Base-by-base conservation (phyloP, 2,329 filamentous ascomycete species). In the Aspergillus floridensis region DNA sequence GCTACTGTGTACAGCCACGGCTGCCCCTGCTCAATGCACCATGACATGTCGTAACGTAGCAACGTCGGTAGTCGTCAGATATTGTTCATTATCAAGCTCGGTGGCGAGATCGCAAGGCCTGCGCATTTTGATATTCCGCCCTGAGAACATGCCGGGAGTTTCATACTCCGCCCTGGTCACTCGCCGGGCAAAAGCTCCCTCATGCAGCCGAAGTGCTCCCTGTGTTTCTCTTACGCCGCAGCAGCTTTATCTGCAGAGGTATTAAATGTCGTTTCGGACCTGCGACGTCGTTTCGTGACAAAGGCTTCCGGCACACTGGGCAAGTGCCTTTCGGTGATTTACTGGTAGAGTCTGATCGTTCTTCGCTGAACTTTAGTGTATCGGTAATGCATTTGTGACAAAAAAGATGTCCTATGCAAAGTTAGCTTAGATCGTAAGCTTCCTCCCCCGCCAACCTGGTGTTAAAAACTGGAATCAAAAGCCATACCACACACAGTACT, bases 371-470 rank as follows among this genome's bases (percentile, higher is more conserved):
- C 44, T 82, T 82, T 19, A 88, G 73, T n/a, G 84, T 82, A 68
- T 86, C 82, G 53, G 83, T 80, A 47, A 88, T 81, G 65, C 86
- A 88, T 38, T 82, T 81, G 65, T 88, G 85, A 69, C 86, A 88
- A 71, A 87, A 88, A 24, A 88, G 76, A 67, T 88, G 86, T 0
- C 85, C 84, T 86, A 58, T 10, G 29, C 10, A 19, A 11, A 38
- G 48, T 67, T 19, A 65, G 58, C 44, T 59, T 47, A 50, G 26
- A 60, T 19, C 31, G 51, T 16, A 16, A 10, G 11, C 10, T 10
- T 48, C 2, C 21, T 2, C 19, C 2, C 5, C 16, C 38, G 16
- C 38, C 38, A 19, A 16, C 5, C 16, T 19, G 38, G 8, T 5
- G 16, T n/a, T 5, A 6, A 44, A 44, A 1, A 44, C 4, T 16